Conservation (phyloP, 2,329 filamentous ascomycete genomes). For the Aspergillus spinulosporus region DNA sequence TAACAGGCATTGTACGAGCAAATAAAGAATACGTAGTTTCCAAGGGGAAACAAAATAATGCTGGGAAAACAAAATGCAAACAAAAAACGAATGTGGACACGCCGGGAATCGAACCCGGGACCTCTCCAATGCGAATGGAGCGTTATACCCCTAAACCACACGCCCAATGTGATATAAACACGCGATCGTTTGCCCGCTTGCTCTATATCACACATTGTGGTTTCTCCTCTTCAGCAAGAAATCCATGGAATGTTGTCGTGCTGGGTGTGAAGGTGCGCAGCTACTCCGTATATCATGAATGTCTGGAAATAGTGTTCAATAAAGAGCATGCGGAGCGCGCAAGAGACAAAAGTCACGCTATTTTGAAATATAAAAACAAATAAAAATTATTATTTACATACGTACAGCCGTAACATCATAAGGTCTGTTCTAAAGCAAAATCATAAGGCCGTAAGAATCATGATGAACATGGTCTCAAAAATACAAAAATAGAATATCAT, state of each 20-base stretch:
- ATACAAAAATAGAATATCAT: constrained; percentile 7
- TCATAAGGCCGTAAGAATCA: constrained; percentile 7
- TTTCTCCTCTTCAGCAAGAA: too few species aligned
- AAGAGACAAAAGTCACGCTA: background rate
- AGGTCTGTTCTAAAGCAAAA: constrained; percentile 19
- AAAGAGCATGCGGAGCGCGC: too few species aligned
- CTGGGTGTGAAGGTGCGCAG: too few species aligned
- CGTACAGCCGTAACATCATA: constrained; percentile 23
- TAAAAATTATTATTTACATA: constrained; percentile 7
- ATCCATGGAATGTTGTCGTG: too few species aligned
- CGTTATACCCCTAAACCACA: background rate
- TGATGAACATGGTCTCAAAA: constrained; percentile 8
- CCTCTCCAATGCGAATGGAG: background rate
- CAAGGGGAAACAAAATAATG: background rate
- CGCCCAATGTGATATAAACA: background rate
- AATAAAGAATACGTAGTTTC: too few species aligned
- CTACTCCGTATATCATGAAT: too few species aligned
- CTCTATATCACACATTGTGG: too few species aligned
- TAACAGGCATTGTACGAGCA: too few species aligned
- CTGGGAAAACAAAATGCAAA: background rate
- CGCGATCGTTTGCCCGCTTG: too few species aligned
- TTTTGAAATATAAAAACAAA: too few species aligned
- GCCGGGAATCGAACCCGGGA: background rate
- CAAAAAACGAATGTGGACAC: background rate
- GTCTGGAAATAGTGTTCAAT: too few species aligned